Evolutionary conservation across 345 rosid genomes (phyloP), one percentile per base, ranked within the genome.

Genomic region (Eucalyptus melliodora): DNA sequence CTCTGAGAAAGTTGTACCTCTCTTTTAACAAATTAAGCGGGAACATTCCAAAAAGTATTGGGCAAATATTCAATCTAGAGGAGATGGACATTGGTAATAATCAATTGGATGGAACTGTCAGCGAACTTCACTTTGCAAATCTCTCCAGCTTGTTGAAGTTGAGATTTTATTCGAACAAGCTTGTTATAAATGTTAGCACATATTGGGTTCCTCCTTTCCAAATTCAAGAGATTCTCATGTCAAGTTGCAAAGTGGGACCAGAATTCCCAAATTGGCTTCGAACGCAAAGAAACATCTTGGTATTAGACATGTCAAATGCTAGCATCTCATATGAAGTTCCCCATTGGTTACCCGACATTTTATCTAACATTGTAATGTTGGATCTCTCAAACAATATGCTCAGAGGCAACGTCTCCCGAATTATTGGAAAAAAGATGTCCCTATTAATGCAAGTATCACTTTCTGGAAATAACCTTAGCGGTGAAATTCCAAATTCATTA

Each of bases 91-190:
- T 90, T 30, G 26, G 83, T 62, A 26, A 89, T 26, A 92, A 92
- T 87, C 65, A 24, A 42, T 45, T 91, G 42, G 30, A 90, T 21
- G 93, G 93, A 83, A 87, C 6, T 23, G 59, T 91, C 42, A 34
- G 51, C 24, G 91, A 90, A 49, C 47, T 50, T 47, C 93, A 90
- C 72, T 91, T 92, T 30, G 88, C 91, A 15, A 91, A 91, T 81
- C 88, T 92, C 59, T 37, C 91, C 3, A 92, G 34, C 7, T 89
- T 90, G 88, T 31, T 4, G 1, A 0, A 2, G 6, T 31, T 86
- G 42, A 13, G 4, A 2, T 0, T n/a, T 50, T n/a, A 6, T 42
- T 50, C 44, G 3, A 86, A 10, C 0, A 16, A 31, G 62, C 42
- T 86, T 16, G 23, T 17, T 10, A 37, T 34, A 34, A 17, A 72